Conservation (phyloP, 1,284 basidiomycete species). For the Trichosporon sp. region DNA sequence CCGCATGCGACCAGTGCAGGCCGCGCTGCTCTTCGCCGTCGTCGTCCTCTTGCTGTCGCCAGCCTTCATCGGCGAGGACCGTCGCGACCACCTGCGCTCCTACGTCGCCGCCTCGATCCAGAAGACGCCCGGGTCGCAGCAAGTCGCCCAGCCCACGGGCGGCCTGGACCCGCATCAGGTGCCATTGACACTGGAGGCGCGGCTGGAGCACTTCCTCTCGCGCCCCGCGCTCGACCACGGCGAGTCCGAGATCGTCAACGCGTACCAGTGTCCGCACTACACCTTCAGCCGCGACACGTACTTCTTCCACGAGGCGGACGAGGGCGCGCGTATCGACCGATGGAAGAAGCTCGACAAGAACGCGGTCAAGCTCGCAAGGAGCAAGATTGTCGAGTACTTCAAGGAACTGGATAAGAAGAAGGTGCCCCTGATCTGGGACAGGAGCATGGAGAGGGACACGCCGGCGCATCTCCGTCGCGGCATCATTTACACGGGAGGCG, state of each 20-base stretch:
- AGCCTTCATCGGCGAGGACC: slow-evolving; percentile 23
- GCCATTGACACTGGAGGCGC: slow-evolving; percentile 46
- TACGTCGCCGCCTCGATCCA: slow-evolving; percentile 22
- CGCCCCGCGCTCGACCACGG: slow-evolving; percentile 50
- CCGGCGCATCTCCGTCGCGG: slow-evolving; percentile 47
- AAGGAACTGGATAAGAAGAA: slow-evolving; percentile 49
- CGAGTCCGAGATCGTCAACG: slow-evolving; percentile 48
- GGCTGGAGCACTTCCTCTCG: slow-evolving; percentile 42
- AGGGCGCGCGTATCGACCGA: slow-evolving; percentile 39
- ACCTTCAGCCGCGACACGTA: slow-evolving; percentile 53
- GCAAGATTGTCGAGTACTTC: slow-evolving; percentile 54
- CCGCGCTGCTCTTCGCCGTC: slow-evolving; percentile 29
- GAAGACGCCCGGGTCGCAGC: slow-evolving; percentile 23
- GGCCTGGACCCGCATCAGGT: slow-evolving; percentile 41
- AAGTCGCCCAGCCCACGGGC: slow-evolving; percentile 40
- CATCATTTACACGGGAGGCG: slow-evolving; percentile 57
- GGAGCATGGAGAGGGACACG: slow-evolving; percentile 41
- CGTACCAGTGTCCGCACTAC: slow-evolving; percentile 50
- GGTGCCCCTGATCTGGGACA: slow-evolving; percentile 50
- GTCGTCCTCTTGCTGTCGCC: slow-evolving; percentile 26
- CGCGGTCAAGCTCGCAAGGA: slow-evolving; percentile 50
- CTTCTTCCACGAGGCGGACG: slow-evolving; percentile 51
- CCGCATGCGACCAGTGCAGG: slow-evolving; percentile 30
- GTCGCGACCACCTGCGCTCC: slow-evolving; percentile 20
- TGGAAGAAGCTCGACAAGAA: slow-evolving; percentile 50